phyloP scores from a whole-genome alignment of 1,284 basidiomycete genomes.

The Peniophora sp. region DNA sequence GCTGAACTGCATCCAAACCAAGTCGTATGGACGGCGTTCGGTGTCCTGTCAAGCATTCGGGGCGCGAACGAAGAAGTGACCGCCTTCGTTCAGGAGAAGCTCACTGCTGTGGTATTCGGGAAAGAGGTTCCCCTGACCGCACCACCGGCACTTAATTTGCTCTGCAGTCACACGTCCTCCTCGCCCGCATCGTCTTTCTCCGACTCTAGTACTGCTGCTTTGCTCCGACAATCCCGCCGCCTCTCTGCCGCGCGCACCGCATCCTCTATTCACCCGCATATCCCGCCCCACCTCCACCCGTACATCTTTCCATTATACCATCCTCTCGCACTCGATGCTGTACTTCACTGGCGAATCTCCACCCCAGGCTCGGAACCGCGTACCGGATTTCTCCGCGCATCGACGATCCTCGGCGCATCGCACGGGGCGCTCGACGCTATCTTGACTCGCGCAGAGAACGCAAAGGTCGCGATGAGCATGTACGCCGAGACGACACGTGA shows the following conservation, averaged over 20 bases:
- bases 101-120: conserved; percentile 50
- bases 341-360: conserved; percentile 64
- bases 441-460: conserved; percentile 47
- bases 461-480: conserved; percentile 74
- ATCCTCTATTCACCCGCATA: conserved; percentile 47
- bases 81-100: conserved; percentile 43
- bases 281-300: conserved; percentile 44
- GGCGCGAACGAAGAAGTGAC: conserved; percentile 7
- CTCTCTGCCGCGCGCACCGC: conserved; percentile 31
- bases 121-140: conserved; percentile 27
- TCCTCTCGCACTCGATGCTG: conserved; percentile 61
- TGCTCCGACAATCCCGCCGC: conserved; percentile 44
- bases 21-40: conserved; percentile 35
- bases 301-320: conserved; percentile 76
- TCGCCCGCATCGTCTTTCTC: background rate
- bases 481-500: conserved; percentile 83
- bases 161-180: conserved; percentile 35
- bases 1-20: conserved; percentile 42
- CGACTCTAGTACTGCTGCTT: conserved; percentile 25
- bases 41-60: conserved; percentile 29
- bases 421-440: conserved; percentile 55
- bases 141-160: conserved; percentile 51
- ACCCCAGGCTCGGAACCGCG: conserved; percentile 38
- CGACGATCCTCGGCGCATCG: conserved; percentile 59
- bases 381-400: conserved; percentile 51